Conservation (phyloP, 208 protist genomes). For the Borovskyia barvae region DNA sequence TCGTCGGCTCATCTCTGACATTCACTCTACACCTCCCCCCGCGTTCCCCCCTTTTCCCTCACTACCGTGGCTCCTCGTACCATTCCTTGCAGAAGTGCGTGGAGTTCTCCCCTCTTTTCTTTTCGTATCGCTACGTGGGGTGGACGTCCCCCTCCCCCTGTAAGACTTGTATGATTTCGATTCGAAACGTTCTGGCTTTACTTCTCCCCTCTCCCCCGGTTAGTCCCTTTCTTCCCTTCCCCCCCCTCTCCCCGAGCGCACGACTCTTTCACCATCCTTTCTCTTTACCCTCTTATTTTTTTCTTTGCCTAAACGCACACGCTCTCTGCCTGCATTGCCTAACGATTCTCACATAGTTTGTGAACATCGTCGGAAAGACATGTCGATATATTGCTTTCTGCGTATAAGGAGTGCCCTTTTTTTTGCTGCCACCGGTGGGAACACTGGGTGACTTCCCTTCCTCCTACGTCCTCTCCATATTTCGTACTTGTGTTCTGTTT, state of each 20-base stretch:
- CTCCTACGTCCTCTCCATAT: too few relatives aligned
- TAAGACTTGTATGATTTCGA: neutral
- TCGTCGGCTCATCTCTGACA: too few relatives aligned
- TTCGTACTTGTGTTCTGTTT: too few relatives aligned
- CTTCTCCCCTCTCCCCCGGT: neutral
- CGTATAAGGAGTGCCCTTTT: neutral
- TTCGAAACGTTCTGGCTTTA: neutral
- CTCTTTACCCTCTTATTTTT: neutral
- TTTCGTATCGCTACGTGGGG: slow-evolving; percentile 5
- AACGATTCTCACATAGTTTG: neutral
- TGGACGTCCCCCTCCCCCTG: too few relatives aligned
- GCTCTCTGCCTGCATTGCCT: neutral
- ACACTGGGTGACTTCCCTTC: neutral
- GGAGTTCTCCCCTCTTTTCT: neutral
- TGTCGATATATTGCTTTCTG: neutral
- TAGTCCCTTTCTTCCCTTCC: neutral
- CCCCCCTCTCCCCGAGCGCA: too few relatives aligned
- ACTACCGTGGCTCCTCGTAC: too few relatives aligned
- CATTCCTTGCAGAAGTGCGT: too few relatives aligned
- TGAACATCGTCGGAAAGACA: too few relatives aligned
- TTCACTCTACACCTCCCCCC: too few relatives aligned
- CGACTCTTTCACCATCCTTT: too few relatives aligned
- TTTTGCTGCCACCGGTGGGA: neutral
- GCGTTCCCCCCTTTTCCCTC: too few relatives aligned
- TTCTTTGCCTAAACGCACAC: neutral